Base-by-base conservation (phyloP, 2,329 filamentous ascomycete genomes). In the Colletotrichum cordylinicola region DNA sequence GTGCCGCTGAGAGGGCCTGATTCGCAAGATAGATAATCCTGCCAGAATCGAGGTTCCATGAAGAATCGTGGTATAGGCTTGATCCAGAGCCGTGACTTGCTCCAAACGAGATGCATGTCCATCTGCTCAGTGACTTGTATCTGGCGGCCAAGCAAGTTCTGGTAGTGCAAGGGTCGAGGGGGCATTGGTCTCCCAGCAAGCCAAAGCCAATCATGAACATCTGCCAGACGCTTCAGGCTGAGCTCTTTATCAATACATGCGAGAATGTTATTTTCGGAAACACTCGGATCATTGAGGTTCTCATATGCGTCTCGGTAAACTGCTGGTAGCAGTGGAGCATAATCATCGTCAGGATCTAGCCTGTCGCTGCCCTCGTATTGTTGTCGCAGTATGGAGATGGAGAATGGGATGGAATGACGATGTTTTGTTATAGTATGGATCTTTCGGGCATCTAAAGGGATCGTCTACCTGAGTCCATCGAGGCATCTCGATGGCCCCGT, bases 151-250 rank as follows among this genome's bases (percentile, higher is more conserved):
- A 84, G 77, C 18, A 84, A 76, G 10, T 81, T 67, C 67, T 86
- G 85, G 61, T 86, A 79, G 72, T 86, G 84, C 21, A 86, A 79
- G 27, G 84, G 82, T 6, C 82, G 81, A n/a, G 84, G 85, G 16
- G 84, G 85, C 82, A 82, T 82, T 15, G 82, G 81, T 10, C 80
- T 81, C 9, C 82, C 83, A 70, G 73, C 81, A 29, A 80, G 33
- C 83, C 82, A 82, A 10, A 84, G 78, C 79, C 78, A 82, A 18
- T 39, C 12, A 6, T 77, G 33, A 35, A 80, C 27, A 15, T 33
- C 65, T 0, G 43, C 7, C 12, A 67, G 27, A 2, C 65, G 65
- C 6, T 56, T n/a, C 1, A 67, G 18, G 3, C 37, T 7, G 12
- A 24, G 8, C 43, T 67, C 43, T 1, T 39, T n/a, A 29, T 56